These are phyloP conservation scores for Hypholoma fasciculare DNA, from an alignment of 768 basidiomycete species.

Conservation along the genomic window DNA sequence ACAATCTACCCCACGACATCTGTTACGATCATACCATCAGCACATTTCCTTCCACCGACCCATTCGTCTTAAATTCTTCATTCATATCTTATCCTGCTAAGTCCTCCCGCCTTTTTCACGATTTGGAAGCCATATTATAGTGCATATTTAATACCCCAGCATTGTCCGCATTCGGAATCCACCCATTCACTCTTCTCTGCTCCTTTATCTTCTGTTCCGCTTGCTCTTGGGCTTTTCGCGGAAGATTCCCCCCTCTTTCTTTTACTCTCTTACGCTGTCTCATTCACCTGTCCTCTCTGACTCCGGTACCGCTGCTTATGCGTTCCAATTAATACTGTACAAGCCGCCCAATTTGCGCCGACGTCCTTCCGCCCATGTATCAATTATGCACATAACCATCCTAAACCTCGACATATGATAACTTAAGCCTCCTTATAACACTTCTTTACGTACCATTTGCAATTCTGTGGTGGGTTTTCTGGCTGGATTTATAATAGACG, in stretches of 20 bases:
- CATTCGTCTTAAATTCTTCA: not conserved
- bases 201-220: no score
- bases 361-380: not conserved
- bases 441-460: not conserved
- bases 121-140: conserved; percentile 2
- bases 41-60: not conserved
- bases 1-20: not conserved
- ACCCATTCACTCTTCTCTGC: not conserved
- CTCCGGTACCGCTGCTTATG: no score
- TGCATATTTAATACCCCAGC: not conserved
- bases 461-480: not conserved
- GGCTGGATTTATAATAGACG: conserved; percentile 4
- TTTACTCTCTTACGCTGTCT: no score
- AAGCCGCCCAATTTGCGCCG: not conserved
- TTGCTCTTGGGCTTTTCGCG: no score
- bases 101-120: not conserved
- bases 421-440: not conserved
- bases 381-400: not conserved
- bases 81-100: not conserved
- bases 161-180: not conserved
- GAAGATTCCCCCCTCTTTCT: no score
- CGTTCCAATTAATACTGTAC: not conserved
- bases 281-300: no score
- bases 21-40: not conserved
- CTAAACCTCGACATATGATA: not conserved